Evolutionary conservation across 495 filamentous ascomycete species (phyloP), one percentile per base, ranked within the genome.

Genomic region (Aspergillus cavernicola): DNA sequence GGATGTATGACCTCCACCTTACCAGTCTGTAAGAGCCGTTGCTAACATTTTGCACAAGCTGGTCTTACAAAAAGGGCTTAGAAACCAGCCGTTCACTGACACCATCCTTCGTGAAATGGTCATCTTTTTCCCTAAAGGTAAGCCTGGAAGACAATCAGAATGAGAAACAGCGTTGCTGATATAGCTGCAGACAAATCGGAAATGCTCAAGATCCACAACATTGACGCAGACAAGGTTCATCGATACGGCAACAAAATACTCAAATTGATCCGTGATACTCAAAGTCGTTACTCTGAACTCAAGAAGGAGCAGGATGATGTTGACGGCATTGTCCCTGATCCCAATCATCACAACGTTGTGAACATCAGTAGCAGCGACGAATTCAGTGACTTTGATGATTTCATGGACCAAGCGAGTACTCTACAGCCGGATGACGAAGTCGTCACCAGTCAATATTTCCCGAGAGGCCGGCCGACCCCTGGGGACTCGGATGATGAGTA

Each of bases 71-170:
- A 85, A 83, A 35, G 64, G 70, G 10, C 71, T 89, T 16, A 82
- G 85, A 10, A 76, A 71, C 15, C 71, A 79, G 43, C 85, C 87
- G 2, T 97, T 97, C 65, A 85, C 85, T 0, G 90, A 96, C 60
- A 78, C 76, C 23, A 74, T 89, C 1, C 72, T 95, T 45, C 85
- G 90, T 22, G 85, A 89, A 60, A 96, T 98, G 86, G 89, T 82
- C 5, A 87, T 96, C 35, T 60, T 72, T 24, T 90, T 87, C 39
- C 85, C 92, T 56, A 85, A 80, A 59, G 72, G 80, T 68, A 40
- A 7, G 11, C 26, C 1, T 18, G 20, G n/a, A 29, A 33, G 28
- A 20, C 6, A 11, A n/a, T 20, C 16, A 41, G 15, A 37, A 10
- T 13, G 20, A 42, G 15, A 49, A 29, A 28, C 24, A 28, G 50